Conservation (phyloP, 2,329 filamentous ascomycete genomes). For the Lasiodiplodia gonubiensis region DNA sequence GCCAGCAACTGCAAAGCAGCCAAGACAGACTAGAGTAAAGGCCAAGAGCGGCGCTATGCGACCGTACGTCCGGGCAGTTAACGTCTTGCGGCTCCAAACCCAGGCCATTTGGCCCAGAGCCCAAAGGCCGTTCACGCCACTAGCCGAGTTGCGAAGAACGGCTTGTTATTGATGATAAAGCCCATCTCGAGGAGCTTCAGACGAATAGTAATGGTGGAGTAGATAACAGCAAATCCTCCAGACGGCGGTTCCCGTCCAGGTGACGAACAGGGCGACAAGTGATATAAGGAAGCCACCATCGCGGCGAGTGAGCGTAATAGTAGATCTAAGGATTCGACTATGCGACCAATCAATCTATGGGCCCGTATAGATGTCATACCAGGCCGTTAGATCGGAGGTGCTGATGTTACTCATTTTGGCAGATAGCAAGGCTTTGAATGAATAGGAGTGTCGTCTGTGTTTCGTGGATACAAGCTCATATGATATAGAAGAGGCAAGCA, state of each 20-base stretch:
- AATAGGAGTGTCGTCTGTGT: no score
- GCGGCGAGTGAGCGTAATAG: neutral
- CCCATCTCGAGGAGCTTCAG: constrained; percentile 32
- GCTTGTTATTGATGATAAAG: constrained; percentile 35
- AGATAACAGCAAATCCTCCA: constrained; percentile 35
- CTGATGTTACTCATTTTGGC: neutral
- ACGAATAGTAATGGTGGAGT: constrained; percentile 32
- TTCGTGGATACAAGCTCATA: no score
- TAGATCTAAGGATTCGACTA: constrained; percentile 39
- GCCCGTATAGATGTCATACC: constrained; percentile 34
- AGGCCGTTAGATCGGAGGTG: neutral
- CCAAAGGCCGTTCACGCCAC: neutral
- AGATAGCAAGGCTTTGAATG: no score
- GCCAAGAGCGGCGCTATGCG: neutral
- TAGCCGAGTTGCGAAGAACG: constrained; percentile 23
- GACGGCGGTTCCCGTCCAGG: constrained; percentile 31
- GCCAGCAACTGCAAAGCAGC: constrained; percentile 22
- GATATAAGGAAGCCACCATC: constrained; percentile 43
- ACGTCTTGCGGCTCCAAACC: neutral
- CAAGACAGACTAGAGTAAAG: neutral
- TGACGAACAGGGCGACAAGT: constrained; percentile 43
- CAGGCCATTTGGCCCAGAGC: neutral
- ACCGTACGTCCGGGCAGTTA: neutral
- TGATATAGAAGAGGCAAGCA: no score
- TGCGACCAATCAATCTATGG: constrained; percentile 43